A percentile compares a stretch with the other conserved stretches of the same genome.
phyloP scores from a whole-genome alignment of 192 early-diverging fungal genomes.

The Gamsiella multidivaricata region DNA sequence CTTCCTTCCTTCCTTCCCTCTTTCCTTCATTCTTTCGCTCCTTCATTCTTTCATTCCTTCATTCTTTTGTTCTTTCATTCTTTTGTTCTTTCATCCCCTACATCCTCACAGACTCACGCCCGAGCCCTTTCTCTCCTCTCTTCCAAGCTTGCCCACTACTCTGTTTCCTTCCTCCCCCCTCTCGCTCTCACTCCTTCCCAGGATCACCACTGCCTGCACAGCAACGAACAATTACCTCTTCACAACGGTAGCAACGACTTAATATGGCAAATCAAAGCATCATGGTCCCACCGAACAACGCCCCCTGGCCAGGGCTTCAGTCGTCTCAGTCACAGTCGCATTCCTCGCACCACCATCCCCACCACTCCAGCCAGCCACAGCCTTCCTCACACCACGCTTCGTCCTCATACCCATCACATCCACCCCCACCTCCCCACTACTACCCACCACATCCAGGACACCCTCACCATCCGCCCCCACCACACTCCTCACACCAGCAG shows the following conservation, averaged over 20 bases:
- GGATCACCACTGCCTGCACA: background rate
- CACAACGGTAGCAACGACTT: too few species aligned
- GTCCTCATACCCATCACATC: background rate
- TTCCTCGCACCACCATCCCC: background rate
- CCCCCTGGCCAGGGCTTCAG: constrained; percentile 42
- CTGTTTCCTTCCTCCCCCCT: background rate
- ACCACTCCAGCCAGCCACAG: constrained; percentile 4
- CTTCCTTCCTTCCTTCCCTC: background rate
- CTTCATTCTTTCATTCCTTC: background rate
- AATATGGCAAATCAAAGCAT: constrained; percentile 45
- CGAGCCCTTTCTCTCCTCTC: background rate
- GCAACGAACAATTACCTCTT: too few species aligned
- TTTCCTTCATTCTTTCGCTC: background rate
- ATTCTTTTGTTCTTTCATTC: background rate
- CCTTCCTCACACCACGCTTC: background rate
- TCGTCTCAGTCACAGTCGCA: background rate
- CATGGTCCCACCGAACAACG: constrained; percentile 44
- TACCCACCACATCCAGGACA: constrained; percentile 27
- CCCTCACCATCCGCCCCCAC: constrained; percentile 16
- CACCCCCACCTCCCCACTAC: constrained; percentile 11
- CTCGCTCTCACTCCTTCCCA: background rate
- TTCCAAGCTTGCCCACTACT: background rate
- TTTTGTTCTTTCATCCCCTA: background rate
- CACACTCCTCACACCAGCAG: constrained; percentile 22
- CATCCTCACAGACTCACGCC: background rate